A percentile compares a stretch with the other conserved stretches of the same genome.
These are phyloP conservation scores for Cladosporium cucumerinum DNA, from an alignment of 2,329 filamentous ascomycete genomes.

Conservation along the genomic window DNA sequence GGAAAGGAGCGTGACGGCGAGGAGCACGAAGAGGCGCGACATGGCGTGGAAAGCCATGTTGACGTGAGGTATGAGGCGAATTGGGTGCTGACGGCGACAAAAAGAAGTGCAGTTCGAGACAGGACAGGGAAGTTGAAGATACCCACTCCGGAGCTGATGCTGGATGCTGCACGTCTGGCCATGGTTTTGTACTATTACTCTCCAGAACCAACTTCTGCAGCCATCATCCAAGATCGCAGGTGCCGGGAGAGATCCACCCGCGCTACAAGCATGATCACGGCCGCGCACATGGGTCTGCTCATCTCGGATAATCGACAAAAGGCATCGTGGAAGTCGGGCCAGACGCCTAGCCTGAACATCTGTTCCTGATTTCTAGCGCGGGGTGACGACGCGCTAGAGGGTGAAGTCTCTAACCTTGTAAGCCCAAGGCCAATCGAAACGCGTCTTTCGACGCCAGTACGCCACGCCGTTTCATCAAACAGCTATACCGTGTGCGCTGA, in stretches of 20 bases:
- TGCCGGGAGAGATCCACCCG: background rate
- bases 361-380: conserved; percentile 16
- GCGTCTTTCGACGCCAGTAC: background rate
- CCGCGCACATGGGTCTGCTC: conserved; percentile 3
- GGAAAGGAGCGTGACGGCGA: conserved; percentile 15
- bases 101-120: background rate
- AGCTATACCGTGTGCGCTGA: conserved; percentile 3
- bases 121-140: background rate
- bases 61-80: background rate
- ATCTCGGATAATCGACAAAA: conserved; percentile 12
- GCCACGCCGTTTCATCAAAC: conserved; percentile 15
- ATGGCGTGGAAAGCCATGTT: conserved; percentile 8
- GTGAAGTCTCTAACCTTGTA: background rate
- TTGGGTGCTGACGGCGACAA: background rate
- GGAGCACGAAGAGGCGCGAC: conserved; percentile 9
- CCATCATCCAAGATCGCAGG: background rate
- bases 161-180: background rate
- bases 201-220: background rate
- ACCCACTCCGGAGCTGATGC: background rate
- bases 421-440: conserved; percentile 8
- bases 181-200: conserved; percentile 1
- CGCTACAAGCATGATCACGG: background rate
- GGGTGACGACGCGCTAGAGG: background rate
- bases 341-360: conserved; percentile 1
- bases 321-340: conserved; percentile 9